These are phyloP conservation scores for Thozetella sp. DNA, from an alignment of 495 filamentous ascomycete species.

Conservation along the genomic window DNA sequence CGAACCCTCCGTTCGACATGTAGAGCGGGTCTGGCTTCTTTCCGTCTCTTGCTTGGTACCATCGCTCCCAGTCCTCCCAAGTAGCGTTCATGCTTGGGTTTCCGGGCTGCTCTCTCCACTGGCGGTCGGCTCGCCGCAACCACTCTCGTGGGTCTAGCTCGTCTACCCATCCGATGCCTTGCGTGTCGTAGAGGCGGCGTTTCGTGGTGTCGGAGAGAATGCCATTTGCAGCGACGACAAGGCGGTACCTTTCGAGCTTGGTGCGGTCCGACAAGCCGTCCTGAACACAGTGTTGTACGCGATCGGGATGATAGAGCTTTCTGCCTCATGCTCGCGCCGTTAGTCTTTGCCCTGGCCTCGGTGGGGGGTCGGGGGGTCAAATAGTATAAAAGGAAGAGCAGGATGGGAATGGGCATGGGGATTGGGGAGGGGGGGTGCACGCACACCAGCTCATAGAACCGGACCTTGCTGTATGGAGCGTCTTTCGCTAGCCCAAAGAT, in stretches of 20 bases:
- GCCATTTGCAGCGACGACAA: conserved; percentile 83
- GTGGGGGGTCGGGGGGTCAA: too few relatives aligned
- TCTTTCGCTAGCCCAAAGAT: conserved; percentile 68
- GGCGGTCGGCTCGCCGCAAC: conserved; percentile 38
- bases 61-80: conserved; percentile 98
- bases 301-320: conserved; percentile 95
- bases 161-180: conserved; percentile 77
- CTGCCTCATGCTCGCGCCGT: too few relatives aligned
- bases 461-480: conserved; percentile 75
- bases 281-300: conserved; percentile 42
- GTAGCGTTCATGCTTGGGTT: conserved; percentile 83
- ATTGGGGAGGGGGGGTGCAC: neutral
- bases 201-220: conserved; percentile 84
- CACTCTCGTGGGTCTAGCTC: conserved; percentile 35
- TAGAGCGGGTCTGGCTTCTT: conserved; percentile 61
- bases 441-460: conserved; percentile 81
- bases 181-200: conserved; percentile 79
- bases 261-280: conserved; percentile 55
- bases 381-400: neutral
- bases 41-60: conserved; percentile 61
- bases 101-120: conserved; percentile 48
- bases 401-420: neutral
- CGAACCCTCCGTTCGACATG: conserved; percentile 76
- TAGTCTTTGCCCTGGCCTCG: too few relatives aligned
- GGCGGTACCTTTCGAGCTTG: conserved; percentile 81